Percentiles rank a stretch among this genome's conserved stretches.
These are phyloP conservation scores for Ganoderma leucocontextum DNA, from an alignment of 1,284 basidiomycete species.

Conservation along the genomic window DNA sequence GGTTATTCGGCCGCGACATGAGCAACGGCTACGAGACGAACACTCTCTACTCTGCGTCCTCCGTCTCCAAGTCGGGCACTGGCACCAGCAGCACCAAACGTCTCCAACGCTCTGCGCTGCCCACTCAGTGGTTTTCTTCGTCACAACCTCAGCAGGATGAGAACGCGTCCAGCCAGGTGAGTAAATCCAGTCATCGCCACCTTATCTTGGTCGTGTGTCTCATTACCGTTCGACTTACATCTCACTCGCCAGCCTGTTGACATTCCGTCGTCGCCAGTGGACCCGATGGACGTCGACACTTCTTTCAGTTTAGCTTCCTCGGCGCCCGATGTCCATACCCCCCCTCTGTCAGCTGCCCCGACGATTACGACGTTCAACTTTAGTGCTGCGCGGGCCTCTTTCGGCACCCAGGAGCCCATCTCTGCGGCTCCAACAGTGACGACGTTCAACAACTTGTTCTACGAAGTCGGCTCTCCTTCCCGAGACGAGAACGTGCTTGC, in stretches of 20 bases:
- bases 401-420: constrained; percentile 48
- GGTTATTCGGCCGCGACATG: constrained; percentile 76
- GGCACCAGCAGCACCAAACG: constrained; percentile 57
- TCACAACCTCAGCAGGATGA: constrained; percentile 35
- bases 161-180: constrained; percentile 43
- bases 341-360: constrained; percentile 37
- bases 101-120: constrained; percentile 66
- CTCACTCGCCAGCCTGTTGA: constrained; percentile 34
- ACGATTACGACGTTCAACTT: constrained; percentile 43
- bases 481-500: constrained; percentile 21
- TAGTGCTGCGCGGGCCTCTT: constrained; percentile 28
- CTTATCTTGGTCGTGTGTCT: neutral
- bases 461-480: constrained; percentile 59
- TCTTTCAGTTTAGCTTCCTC: constrained; percentile 44
- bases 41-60: constrained; percentile 34
- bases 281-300: constrained; percentile 82
- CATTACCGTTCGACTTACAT: constrained; percentile 28
- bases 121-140: constrained; percentile 64
- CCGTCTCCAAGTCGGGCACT: constrained; percentile 46
- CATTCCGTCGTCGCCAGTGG: constrained; percentile 45
- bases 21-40: constrained; percentile 55
- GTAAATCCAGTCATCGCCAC: constrained; percentile 32
- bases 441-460: constrained; percentile 68
- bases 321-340: constrained; percentile 32
- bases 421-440: constrained; percentile 62